Evolutionary conservation across 306 rosid genomes (phyloP).

Genomic region (Glycyrrhiza uralensis): DNA sequence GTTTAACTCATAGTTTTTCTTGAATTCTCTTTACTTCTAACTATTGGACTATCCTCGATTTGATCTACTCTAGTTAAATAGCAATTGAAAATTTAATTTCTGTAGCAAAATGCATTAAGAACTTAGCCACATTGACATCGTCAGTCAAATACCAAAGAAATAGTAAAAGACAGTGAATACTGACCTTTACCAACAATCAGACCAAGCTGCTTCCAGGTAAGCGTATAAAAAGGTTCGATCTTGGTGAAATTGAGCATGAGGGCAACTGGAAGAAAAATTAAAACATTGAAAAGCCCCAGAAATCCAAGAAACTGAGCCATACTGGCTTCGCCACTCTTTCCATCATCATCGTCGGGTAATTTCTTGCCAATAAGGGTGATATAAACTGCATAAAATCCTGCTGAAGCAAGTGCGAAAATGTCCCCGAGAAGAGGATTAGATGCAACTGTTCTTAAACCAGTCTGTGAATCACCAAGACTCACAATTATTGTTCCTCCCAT

Average conservation of each 20-base stretch:
- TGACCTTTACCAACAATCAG: conserved; percentile 88
- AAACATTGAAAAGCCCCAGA: conserved; percentile 74
- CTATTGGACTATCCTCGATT: background rate
- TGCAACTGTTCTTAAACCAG: conserved; percentile 44
- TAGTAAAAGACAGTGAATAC: conserved; percentile 20
- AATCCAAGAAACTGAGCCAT: conserved; percentile 96
- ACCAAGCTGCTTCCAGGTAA: conserved; percentile 78
- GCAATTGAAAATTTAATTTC: background rate
- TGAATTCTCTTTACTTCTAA: too few species aligned
- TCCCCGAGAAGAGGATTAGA: conserved; percentile 92
- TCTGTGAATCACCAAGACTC: conserved; percentile 81
- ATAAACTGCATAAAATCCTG: conserved; percentile 80
- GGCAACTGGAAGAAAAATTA: conserved; percentile 80
- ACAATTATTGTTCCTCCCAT: conserved; percentile 94
- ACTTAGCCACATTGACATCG: background rate
- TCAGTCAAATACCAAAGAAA: background rate
- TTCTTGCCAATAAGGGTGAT: conserved; percentile 90
- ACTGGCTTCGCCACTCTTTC: conserved; percentile 70
- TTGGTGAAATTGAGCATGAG: conserved; percentile 55
- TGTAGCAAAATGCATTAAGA: background rate
- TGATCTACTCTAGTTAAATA: background rate
- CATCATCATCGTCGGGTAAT: conserved; percentile 76
- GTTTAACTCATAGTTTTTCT: background rate
- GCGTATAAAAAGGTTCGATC: conserved; percentile 57
- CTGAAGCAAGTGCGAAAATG: conserved; percentile 71